A percentile compares a stretch with the other conserved stretches of the same genome.
Conservation (phyloP, 75 land plant genomes). For the Adiantum capillusveneris region DNA sequence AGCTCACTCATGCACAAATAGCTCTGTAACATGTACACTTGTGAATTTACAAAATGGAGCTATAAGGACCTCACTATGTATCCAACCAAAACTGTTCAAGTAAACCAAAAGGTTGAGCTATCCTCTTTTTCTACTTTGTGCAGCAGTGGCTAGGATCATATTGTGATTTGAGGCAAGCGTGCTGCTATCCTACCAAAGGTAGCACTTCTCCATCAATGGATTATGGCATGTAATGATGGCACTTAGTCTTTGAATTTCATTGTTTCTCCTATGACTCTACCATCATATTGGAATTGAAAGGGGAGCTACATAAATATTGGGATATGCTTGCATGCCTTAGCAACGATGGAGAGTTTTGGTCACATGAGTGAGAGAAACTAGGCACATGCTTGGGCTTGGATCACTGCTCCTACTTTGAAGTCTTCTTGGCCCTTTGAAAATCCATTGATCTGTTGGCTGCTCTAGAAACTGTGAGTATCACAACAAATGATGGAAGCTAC, state of each 20-base stretch:
- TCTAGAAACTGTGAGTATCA: conserved; percentile 27
- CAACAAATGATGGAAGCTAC: conserved; percentile 21
- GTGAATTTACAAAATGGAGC: too few relatives aligned
- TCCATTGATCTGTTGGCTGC: conserved; percentile 30
- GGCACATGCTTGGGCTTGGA: conserved; percentile 72
- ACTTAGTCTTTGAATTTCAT: conserved; percentile 59
- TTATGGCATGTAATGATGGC: conserved; percentile 80
- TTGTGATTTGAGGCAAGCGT: conserved; percentile 48
- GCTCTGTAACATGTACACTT: too few relatives aligned
- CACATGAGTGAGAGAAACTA: conserved; percentile 82
- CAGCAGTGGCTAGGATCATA: conserved; percentile 96
- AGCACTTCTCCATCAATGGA: conserved; percentile 74
- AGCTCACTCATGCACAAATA: too few relatives aligned
- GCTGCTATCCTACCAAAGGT: conserved; percentile 78
- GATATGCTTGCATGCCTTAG: conserved; percentile 64
- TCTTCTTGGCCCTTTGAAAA: conserved; percentile 37
- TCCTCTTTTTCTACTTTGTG: too few relatives aligned
- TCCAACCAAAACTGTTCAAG: too few relatives aligned
- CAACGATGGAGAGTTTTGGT: conserved; percentile 53
- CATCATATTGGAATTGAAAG: conserved; percentile 34
- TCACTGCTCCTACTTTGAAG: conserved; percentile 47
- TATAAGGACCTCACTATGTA: too few relatives aligned
- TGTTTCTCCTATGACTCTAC: conserved; percentile 36
- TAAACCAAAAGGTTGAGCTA: too few relatives aligned
- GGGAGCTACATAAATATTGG: conserved; percentile 41